Percentiles rank a stretch among this genome's conserved stretches.
phyloP scores from a whole-genome alignment of 2,329 filamentous ascomycete genomes.

The Botrytis elliptica region DNA sequence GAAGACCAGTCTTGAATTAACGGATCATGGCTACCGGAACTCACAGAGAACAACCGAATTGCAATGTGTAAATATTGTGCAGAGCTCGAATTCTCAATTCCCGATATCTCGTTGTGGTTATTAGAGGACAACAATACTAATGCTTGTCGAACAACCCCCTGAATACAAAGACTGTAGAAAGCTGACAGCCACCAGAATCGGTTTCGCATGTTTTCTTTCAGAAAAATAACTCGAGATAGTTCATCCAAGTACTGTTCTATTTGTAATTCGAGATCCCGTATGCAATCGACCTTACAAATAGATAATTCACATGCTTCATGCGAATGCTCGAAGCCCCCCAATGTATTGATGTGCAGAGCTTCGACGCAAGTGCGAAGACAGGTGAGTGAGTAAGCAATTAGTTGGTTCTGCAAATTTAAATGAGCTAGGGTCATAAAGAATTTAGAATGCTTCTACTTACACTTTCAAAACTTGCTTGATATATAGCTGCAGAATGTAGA shows the following conservation, averaged over 20 bases:
- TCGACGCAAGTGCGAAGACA: constrained; percentile 28
- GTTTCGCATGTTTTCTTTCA: constrained; percentile 26
- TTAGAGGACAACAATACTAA: not conserved
- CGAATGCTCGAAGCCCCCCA: not conserved
- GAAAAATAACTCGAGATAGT: constrained; percentile 26
- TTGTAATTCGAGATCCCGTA: constrained; percentile 16
- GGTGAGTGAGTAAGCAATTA: constrained; percentile 29
- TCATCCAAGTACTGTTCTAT: constrained; percentile 24
- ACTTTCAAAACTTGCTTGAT: constrained; percentile 12
- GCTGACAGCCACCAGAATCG: constrained; percentile 27
- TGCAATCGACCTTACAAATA: constrained; percentile 25
- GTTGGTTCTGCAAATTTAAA: constrained; percentile 23
- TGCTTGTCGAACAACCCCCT: constrained; percentile 23
- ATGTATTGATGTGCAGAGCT: constrained; percentile 21
- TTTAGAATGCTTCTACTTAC: not conserved
- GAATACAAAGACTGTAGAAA: constrained; percentile 29
- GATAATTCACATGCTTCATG: constrained; percentile 14
- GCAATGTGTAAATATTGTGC: constrained; percentile 24
- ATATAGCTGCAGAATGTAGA: constrained; percentile 11
- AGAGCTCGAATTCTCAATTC: not conserved
- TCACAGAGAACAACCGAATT: constrained; percentile 23
- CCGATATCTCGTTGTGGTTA: not conserved
- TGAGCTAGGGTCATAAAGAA: not conserved
- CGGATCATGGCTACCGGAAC: constrained; percentile 23
- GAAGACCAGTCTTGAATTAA: constrained; percentile 14